Evolutionary conservation across 2,329 filamentous ascomycete species (phyloP).

Genomic region (Knufia fluminis): DNA sequence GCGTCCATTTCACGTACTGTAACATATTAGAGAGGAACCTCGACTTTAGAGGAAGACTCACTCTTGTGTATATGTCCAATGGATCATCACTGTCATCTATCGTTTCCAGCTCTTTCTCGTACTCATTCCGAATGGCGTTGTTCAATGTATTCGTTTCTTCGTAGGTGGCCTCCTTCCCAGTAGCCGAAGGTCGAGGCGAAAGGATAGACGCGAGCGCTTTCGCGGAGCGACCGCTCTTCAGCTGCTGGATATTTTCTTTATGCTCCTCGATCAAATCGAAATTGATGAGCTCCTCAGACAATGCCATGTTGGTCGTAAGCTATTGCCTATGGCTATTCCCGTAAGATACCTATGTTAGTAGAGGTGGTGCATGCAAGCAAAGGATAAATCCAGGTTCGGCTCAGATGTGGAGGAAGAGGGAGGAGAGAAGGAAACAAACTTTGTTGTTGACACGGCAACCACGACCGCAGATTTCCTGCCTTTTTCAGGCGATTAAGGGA

Average conservation of each 20-base stretch:
- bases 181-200: conserved; percentile 46
- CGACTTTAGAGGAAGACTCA: too few species aligned
- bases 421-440: too few species aligned
- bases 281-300: conserved; percentile 37
- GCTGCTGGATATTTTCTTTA: conserved; percentile 94
- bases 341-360: conserved; percentile 2
- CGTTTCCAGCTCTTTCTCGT: conserved; percentile 69
- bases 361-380: not conserved
- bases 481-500: too few species aligned
- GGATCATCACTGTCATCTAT: conserved; percentile 88
- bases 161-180: conserved; percentile 52
- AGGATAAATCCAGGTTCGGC: not conserved
- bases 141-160: conserved; percentile 64
- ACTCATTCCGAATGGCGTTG: conserved; percentile 70
- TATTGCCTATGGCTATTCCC: conserved; percentile 6
- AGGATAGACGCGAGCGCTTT: conserved; percentile 74
- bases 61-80: conserved; percentile 64
- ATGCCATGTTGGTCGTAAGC: conserved; percentile 7
- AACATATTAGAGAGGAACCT: too few species aligned
- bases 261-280: conserved; percentile 94
- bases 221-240: conserved; percentile 81
- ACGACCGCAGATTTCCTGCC: too few species aligned
- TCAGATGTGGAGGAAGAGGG: too few species aligned
- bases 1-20: conserved; percentile 96
- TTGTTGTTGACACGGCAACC: conserved; percentile 4